Conservation (phyloP, 1,139 yeast genomes). For the Suhomyces chickasaworum region DNA sequence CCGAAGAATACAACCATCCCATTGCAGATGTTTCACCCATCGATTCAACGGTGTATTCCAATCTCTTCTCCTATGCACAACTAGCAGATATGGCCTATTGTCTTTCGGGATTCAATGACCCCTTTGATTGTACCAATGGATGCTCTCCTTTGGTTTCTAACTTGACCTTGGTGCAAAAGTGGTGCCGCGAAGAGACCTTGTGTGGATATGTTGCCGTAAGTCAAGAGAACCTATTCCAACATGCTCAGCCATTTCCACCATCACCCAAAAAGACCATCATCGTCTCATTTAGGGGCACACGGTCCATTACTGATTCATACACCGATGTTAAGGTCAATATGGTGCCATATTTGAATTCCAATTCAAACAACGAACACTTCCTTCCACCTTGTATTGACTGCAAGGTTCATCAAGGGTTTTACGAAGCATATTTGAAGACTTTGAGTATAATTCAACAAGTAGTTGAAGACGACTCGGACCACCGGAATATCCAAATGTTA, state of each 20-base stretch:
- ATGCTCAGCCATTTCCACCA: conserved; percentile 2
- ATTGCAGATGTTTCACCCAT: conserved; percentile 5
- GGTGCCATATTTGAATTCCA: conserved; percentile 32
- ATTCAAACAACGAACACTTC: no score
- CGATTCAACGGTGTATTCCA: conserved; percentile 28
- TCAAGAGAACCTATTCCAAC: conserved; percentile 28
- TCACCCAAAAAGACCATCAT: conserved; percentile 34
- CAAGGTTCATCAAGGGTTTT: conserved; percentile 52
- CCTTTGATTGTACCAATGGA: conserved; percentile 48
- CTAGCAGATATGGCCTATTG: conserved; percentile 54
- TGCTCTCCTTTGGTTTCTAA: conserved; percentile 46
- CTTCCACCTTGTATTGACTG: conserved; percentile 39
- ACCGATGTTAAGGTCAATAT: conserved; percentile 48
- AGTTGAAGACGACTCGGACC: conserved; percentile 28
- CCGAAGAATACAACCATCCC: background rate
- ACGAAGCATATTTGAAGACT: conserved; percentile 35
- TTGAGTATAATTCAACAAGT: conserved; percentile 29
- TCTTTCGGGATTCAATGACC: conserved; percentile 40
- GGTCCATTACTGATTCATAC: conserved; percentile 48
- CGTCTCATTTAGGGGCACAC: conserved; percentile 50
- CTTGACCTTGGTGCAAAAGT: conserved; percentile 45
- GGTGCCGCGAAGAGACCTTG: conserved; percentile 47
- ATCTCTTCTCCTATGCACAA: conserved; percentile 46
- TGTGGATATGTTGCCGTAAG: conserved; percentile 45
- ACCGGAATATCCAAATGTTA: conserved; percentile 35